These are phyloP conservation scores for Durotheca rogersii DNA, from an alignment of 495 filamentous ascomycete species.

Conservation along the genomic window DNA sequence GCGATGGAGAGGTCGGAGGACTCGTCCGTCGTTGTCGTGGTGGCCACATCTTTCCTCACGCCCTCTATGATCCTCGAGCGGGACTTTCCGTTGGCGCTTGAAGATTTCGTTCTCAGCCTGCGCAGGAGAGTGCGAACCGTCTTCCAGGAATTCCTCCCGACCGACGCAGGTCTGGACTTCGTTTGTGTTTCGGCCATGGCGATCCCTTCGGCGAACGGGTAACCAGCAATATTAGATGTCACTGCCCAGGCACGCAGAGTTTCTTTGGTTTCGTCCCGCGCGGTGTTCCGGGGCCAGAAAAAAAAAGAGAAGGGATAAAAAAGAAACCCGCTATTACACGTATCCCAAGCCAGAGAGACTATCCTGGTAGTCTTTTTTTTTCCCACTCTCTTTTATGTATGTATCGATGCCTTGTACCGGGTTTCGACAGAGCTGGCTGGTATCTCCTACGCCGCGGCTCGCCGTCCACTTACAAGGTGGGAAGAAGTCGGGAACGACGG, in stretches of 20 bases:
- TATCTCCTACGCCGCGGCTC: slow-evolving; percentile 10
- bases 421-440: neutral
- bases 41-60: slow-evolving; percentile 9
- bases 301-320: too few relatives aligned
- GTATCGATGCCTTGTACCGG: too few relatives aligned
- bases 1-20: slow-evolving; percentile 21
- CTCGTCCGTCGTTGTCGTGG: slow-evolving; percentile 27
- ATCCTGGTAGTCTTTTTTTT: neutral
- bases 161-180: slow-evolving; percentile 5
- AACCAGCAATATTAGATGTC: too few relatives aligned
- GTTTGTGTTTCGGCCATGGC: slow-evolving; percentile 21
- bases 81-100: slow-evolving; percentile 7
- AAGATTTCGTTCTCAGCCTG: slow-evolving; percentile 22
- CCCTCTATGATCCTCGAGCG: slow-evolving; percentile 11
- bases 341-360: too few relatives aligned
- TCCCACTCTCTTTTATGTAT: too few relatives aligned
- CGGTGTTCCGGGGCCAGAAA: too few relatives aligned
- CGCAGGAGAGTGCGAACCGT: slow-evolving; percentile 24
- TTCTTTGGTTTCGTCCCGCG: too few relatives aligned
- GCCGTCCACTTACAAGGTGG: neutral
- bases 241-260: too few relatives aligned
- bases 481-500: slow-evolving; percentile 11
- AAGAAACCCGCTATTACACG: too few relatives aligned
- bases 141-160: slow-evolving; percentile 26
- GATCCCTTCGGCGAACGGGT: neutral